Conservation (phyloP, 805 yeast genomes). For the Naumovozyma baii region DNA sequence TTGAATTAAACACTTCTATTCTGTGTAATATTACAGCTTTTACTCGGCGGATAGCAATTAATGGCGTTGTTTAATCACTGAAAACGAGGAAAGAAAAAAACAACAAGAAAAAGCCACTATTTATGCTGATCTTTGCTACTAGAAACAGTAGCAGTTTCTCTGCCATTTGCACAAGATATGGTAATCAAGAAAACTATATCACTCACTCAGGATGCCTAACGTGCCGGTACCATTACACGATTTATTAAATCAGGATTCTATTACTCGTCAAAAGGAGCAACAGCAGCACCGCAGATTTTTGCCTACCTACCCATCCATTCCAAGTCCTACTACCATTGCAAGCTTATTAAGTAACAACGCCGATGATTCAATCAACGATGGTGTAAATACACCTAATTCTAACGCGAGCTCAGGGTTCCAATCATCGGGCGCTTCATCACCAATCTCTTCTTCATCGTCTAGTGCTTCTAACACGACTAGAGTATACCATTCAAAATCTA, state of each 20-base stretch:
- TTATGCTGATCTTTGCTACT: too few relatives aligned
- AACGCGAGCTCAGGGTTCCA: background rate
- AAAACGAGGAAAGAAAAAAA: too few relatives aligned
- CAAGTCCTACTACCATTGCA: background rate
- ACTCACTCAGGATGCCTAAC: background rate
- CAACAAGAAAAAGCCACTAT: too few relatives aligned
- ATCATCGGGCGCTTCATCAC: background rate
- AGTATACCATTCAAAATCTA: background rate
- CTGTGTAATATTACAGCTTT: too few relatives aligned
- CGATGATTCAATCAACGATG: background rate
- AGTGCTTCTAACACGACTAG: background rate
- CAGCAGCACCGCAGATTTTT: background rate
- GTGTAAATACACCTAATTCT: background rate
- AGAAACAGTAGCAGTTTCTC: too few relatives aligned
- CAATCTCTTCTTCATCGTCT: background rate
- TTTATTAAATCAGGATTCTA: slow-evolving; percentile 4
- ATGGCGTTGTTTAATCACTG: too few relatives aligned
- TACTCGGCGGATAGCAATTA: too few relatives aligned
- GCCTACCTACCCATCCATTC: background rate
- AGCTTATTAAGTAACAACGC: background rate
- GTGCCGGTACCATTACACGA: slow-evolving; percentile 3
- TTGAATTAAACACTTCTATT: too few relatives aligned
- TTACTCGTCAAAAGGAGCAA: background rate
- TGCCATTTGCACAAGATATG: too few relatives aligned
- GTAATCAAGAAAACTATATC: too few relatives aligned